Base-by-base conservation (phyloP, 352 stramenopile species). In the Globisporangium iwayamae region DNA sequence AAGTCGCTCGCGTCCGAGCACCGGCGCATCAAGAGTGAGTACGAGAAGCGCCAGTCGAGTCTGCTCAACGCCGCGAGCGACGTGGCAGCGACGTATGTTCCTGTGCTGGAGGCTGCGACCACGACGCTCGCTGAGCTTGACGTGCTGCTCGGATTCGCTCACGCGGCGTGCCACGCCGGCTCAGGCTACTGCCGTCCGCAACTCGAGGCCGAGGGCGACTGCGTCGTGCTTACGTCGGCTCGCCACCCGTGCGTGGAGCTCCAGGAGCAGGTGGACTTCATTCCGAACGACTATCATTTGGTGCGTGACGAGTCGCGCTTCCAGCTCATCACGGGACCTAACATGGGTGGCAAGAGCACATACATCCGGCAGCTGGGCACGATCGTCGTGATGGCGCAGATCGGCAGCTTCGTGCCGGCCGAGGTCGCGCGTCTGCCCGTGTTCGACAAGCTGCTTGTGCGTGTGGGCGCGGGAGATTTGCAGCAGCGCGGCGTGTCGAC, bases 271-370 rank as follows among this genome's bases (percentile, higher is more conserved):
- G 80, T 95, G 13, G 79, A 97, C 60, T 99, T 99, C 75, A 99
- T 99, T 68, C 89, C 97, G 20, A 99, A 99, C 73, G 90, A 99
- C 83, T 97, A 99, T 70, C 78, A 83, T 30, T 76, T 99, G 16
- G 60, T 76, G 22, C 88, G 87, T 45, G 85, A 92, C 18, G 72
- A 79, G 47, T 96, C 83, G 1, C 89, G 87, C 32, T 98, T 99
- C 63, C 83, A 98, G 65, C 75, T 99, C 22, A 93, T 99, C 36
- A 99, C 97, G 1, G 98, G 98, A 6, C 98, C 98, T 1, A 99
- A 99, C 76, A 99, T 99, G 96, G 95, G 95, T 59, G 97, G 97
- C 60, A 99, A 99, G 70, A 98, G 84, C 52, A 99, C 97, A 9
- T 99, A 99, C 83, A 99, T 99, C 67, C 94, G 98, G 10, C 87